Percentiles rank a stretch among this genome's conserved stretches.
phyloP scores from a whole-genome alignment of 106 monocot genomes.

The Vanilla planifolia region DNA sequence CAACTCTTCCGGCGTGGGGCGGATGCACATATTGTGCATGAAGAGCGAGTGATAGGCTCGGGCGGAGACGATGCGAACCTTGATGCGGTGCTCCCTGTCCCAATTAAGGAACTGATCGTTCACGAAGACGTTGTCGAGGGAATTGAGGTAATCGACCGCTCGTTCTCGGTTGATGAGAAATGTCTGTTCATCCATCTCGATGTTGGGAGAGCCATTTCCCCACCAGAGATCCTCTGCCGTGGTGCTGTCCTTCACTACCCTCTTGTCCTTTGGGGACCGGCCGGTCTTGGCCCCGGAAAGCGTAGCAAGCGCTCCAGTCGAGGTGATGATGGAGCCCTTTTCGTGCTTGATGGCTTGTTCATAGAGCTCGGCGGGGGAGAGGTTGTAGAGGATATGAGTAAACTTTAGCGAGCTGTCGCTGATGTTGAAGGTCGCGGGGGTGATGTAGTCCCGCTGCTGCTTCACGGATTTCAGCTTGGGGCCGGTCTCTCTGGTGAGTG shows the following conservation, averaged over 20 bases:
- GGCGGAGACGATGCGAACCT: slow-evolving; percentile 80
- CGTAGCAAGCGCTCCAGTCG: slow-evolving; percentile 61
- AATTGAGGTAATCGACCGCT: slow-evolving; percentile 81
- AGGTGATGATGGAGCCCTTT: slow-evolving; percentile 62
- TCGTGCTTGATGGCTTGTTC: slow-evolving; percentile 84
- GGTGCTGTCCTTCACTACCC: slow-evolving; percentile 67
- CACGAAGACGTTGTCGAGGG: slow-evolving; percentile 81
- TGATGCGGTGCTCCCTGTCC: slow-evolving; percentile 66
- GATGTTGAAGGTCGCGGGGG: slow-evolving; percentile 34
- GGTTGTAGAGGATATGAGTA: slow-evolving; percentile 86
- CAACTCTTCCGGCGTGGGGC: slow-evolving; percentile 71
- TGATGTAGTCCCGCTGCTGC: slow-evolving; percentile 30
- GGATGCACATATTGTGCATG: slow-evolving; percentile 96
- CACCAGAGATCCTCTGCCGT: slow-evolving; percentile 68
- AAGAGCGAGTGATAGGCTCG: slow-evolving; percentile 85
- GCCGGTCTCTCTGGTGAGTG: slow-evolving; percentile 65
- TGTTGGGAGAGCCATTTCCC: slow-evolving; percentile 90
- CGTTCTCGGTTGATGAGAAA: slow-evolving; percentile 78
- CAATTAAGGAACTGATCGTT: slow-evolving; percentile 91
- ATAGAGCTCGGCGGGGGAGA: slow-evolving; percentile 75
- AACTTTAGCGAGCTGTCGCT: slow-evolving; percentile 88
- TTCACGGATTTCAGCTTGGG: slow-evolving; percentile 43
- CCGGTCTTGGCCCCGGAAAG: slow-evolving; percentile 82
- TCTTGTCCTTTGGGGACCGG: slow-evolving; percentile 70
- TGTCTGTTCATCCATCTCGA: slow-evolving; percentile 88